These are phyloP conservation scores for Drechslerella stenobrocha DNA, from an alignment of 2,329 filamentous ascomycete species.

Conservation along the genomic window DNA sequence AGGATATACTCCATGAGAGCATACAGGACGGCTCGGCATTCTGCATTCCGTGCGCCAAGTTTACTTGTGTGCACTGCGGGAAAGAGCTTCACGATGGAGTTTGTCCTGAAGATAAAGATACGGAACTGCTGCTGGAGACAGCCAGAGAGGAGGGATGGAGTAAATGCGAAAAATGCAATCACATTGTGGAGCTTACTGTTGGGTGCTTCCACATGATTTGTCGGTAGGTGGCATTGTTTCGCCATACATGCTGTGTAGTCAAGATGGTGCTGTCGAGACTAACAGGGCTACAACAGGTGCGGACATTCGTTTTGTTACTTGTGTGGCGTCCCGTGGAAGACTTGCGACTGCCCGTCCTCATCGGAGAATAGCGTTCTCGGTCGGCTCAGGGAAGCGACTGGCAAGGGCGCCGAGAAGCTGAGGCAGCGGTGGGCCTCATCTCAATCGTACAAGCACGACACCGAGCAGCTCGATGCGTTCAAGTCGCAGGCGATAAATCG, in stretches of 20 bases:
- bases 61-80: slow-evolving; percentile 51
- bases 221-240: slow-evolving; percentile 29
- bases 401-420: slow-evolving; percentile 24
- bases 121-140: slow-evolving; percentile 48
- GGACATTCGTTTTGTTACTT: slow-evolving; percentile 42
- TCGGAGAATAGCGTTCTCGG: slow-evolving; percentile 36
- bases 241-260: no score
- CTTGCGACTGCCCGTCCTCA: slow-evolving; percentile 35
- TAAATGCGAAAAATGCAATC: slow-evolving; percentile 51
- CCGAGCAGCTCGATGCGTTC: slow-evolving; percentile 27
- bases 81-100: slow-evolving; percentile 49
- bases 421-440: slow-evolving; percentile 21
- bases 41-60: slow-evolving; percentile 45
- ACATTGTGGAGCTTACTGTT: slow-evolving; percentile 50
- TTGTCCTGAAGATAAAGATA: slow-evolving; percentile 51
- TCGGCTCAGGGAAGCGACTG: slow-evolving; percentile 29
- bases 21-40: slow-evolving; percentile 30
- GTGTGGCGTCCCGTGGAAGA: slow-evolving; percentile 37
- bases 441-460: slow-evolving; percentile 14
- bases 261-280: no score
- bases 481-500: slow-evolving; percentile 17
- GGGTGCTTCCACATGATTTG: slow-evolving; percentile 53
- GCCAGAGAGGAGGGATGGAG: slow-evolving; percentile 52
- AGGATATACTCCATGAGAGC: slow-evolving; percentile 34
- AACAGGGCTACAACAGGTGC: slow-evolving; percentile 19